Evolutionary conservation across 768 basidiomycete species (phyloP).

Genomic region (Royoungia palumana): DNA sequence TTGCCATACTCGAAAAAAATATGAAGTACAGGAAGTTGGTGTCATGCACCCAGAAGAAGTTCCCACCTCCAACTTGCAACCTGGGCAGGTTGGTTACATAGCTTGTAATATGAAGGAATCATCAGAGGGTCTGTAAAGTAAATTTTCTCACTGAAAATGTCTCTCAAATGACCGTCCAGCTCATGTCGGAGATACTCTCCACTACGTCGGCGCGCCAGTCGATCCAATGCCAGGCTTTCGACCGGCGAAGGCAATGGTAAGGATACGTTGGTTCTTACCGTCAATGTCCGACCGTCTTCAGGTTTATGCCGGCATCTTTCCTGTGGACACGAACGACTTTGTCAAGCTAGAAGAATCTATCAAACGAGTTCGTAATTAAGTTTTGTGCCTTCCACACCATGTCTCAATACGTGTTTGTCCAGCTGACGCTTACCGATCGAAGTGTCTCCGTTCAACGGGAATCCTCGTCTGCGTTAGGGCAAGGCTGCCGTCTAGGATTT

Average conservation of each 20-base stretch:
- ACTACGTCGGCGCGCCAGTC: constrained; percentile 68
- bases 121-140: constrained; percentile 63
- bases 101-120: constrained; percentile 99
- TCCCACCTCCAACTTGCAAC: constrained; percentile 60
- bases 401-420: constrained; percentile 12
- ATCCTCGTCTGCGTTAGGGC: constrained; percentile 90
- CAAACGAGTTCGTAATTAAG: constrained; percentile 56
- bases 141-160: neutral
- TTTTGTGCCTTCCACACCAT: constrained; percentile 1
- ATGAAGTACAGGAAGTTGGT: constrained; percentile 86
- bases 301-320: constrained; percentile 96
- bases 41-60: constrained; percentile 88
- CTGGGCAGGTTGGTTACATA: constrained; percentile 84
- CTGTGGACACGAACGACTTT: constrained; percentile 88
- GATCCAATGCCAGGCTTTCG: constrained; percentile 89
- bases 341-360: constrained; percentile 95
- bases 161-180: constrained; percentile 44
- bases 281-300: constrained; percentile 27
- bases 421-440: constrained; percentile 84
- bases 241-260: constrained; percentile 90
- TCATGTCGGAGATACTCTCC: constrained; percentile 90
- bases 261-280: neutral
- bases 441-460: constrained; percentile 90
- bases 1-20: constrained; percentile 79
- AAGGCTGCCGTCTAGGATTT: constrained; percentile 93